These are phyloP conservation scores for Metschnikowia lunata DNA, from an alignment of 805 yeast genomes.

Conservation along the genomic window DNA sequence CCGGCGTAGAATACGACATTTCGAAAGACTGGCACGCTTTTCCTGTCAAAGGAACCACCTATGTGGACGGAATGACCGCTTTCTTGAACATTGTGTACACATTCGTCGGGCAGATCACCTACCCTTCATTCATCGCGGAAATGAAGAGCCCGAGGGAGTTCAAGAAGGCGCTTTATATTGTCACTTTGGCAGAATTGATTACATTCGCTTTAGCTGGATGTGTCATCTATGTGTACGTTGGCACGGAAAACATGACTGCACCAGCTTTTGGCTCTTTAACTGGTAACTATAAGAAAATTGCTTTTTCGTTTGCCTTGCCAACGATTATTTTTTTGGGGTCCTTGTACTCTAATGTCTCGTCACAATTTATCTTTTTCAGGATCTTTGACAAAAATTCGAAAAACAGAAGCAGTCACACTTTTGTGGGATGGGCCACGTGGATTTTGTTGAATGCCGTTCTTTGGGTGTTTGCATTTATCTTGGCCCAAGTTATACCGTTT, in stretches of 20 bases:
- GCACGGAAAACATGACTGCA: conserved; percentile 49
- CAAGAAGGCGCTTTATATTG: conserved; percentile 51
- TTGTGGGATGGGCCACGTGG: conserved; percentile 53
- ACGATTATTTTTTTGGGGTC: conserved; percentile 55
- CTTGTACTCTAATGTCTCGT: conserved; percentile 50
- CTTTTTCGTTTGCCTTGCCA: conserved; percentile 60
- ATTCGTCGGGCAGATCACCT: conserved; percentile 61
- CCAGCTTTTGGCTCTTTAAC: conserved; percentile 56
- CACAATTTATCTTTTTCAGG: conserved; percentile 47
- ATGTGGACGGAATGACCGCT: conserved; percentile 52
- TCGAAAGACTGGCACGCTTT: conserved; percentile 27
- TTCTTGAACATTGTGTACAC: conserved; percentile 57
- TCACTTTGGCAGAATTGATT: conserved; percentile 47
- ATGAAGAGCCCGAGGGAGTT: conserved; percentile 56
- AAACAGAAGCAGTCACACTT: conserved; percentile 47
- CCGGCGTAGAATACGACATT: conserved; percentile 43
- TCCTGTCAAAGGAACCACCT: conserved; percentile 50
- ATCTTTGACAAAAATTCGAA: conserved; percentile 39
- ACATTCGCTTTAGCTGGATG: conserved; percentile 54
- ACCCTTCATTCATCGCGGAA: conserved; percentile 58
- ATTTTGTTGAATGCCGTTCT: conserved; percentile 35
- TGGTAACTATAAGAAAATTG: conserved; percentile 45
- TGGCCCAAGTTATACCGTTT: conserved; percentile 64
- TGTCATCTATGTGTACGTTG: conserved; percentile 55
- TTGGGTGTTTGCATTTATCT: conserved; percentile 53